Base-by-base conservation (phyloP, 2,329 filamentous ascomycete species). In the Fusarium caatingaense region DNA sequence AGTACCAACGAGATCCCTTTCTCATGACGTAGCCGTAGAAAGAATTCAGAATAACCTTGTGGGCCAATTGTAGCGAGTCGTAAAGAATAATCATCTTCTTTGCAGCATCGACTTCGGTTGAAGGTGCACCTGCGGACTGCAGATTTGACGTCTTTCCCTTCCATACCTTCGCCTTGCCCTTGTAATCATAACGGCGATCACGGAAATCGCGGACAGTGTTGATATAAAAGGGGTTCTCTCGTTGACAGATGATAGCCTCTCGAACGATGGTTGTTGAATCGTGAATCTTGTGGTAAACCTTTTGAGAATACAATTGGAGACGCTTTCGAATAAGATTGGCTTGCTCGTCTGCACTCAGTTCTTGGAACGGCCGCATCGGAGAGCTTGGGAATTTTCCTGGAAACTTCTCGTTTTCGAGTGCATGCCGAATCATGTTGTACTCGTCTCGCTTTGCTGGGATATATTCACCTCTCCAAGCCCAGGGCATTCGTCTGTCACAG, bases 11-110 rank as follows among this genome's bases (percentile, higher is more conserved):
- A 40, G 96, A 99, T 34, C 96, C 96, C 79, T 99, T 99, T 83
- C 96, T 88, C 96, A 99, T 99, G 79, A 98, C 96, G 78, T 99
- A 99, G 69, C 96, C 96, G 74, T 99, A 99, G 84, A 99, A 99
- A 59, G 94, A 97, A 84, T 99, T 99, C 58, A 99, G 80, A 86
- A 99, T 99, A 83, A 99, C 96, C 80, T 99, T 99, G 84, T 99
- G 96, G 0, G 96, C 96, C 74, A 99, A 85, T 79, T 99, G 97
- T 61, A 99, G 85, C 1, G 96, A 99, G 78, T 99, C 96, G 78
- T 93, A 99, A 7, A 99, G 83, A 49, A 98, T 87, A 59, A 98
- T 96, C 97, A 99, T 99, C 85, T 99, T 99, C 83, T 98, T 98
- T 8, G 94, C 96, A 61, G 93, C 92, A 15, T 99, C 97, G 18